These are phyloP conservation scores for Phoenix roebelenii DNA, from an alignment of 176 grass and related monocot species.

Conservation along the genomic window DNA sequence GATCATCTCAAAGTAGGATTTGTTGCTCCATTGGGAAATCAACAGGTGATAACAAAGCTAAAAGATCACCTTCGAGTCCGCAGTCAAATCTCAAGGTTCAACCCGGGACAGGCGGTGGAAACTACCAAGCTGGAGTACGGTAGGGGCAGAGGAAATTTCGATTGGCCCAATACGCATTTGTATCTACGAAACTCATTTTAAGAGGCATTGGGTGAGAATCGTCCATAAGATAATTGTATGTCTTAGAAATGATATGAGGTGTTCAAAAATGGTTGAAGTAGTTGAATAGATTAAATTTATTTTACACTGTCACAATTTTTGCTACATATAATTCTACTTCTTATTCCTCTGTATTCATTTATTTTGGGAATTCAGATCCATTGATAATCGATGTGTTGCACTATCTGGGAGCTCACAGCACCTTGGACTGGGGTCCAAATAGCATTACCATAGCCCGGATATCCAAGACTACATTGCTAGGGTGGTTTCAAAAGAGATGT, in stretches of 20 bases:
- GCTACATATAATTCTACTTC: no score
- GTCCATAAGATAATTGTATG: neutral
- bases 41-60: no score
- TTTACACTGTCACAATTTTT: no score
- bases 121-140: no score
- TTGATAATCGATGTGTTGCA: neutral
- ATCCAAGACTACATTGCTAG: slow-evolving; percentile 33
- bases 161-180: neutral
- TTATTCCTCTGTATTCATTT: no score
- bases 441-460: slow-evolving; percentile 12
- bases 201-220: neutral
- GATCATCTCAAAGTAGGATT: no score
- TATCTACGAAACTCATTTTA: neutral
- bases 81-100: no score
- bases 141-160: no score
- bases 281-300: neutral
- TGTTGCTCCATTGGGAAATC: no score
- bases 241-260: slow-evolving; percentile 6
- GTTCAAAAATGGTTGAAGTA: neutral
- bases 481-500: slow-evolving; percentile 37
- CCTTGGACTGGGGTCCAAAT: slow-evolving; percentile 26
- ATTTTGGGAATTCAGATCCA: no score
- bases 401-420: slow-evolving; percentile 33
- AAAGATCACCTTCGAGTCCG: no score
- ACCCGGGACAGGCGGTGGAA: no score